phyloP scores from a whole-genome alignment of 352 stramenopile species.

The Phytophthora sojae region DNA sequence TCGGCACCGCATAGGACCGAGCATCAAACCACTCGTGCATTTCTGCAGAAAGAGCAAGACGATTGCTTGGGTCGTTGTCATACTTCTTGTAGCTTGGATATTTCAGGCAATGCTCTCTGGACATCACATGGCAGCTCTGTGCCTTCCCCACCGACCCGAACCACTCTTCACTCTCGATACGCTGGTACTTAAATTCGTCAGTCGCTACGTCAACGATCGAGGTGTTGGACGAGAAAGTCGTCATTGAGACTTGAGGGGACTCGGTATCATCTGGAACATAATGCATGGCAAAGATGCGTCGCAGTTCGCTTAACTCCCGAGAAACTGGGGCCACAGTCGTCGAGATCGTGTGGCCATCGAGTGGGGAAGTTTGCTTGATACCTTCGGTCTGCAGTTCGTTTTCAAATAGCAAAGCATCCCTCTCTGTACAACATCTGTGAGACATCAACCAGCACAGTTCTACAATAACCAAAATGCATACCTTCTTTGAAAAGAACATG shows the following conservation, averaged over 20 bases:
- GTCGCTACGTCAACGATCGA: too few species aligned
- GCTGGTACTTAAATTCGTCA: too few species aligned
- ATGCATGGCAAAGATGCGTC: conserved; percentile 1
- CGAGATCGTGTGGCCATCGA: background rate
- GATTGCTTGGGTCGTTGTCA: too few species aligned
- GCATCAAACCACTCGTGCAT: too few species aligned
- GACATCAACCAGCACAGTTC: background rate
- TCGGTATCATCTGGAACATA: conserved; percentile 17
- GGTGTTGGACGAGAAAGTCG: conserved; percentile 9
- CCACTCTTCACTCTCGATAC: too few species aligned
- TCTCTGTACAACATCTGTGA: conserved; percentile 6
- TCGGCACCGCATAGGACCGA: too few species aligned
- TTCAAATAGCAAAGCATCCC: conserved; percentile 15
- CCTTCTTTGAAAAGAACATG: conserved; percentile 8
- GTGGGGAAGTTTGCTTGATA: background rate
- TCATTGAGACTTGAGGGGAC: conserved; percentile 15
- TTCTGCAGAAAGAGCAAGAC: too few species aligned
- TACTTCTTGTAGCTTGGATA: too few species aligned
- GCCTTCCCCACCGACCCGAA: too few species aligned
- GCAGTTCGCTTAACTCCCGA: conserved; percentile 8
- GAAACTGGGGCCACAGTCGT: conserved; percentile 6
- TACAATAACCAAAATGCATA: conserved; percentile 1
- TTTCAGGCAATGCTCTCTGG: too few species aligned
- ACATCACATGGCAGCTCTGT: too few species aligned
- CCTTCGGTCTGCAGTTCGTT: background rate